These are phyloP conservation scores for Acanthamoeba healyi DNA, from an alignment of 208 protist species.

Conservation along the genomic window DNA sequence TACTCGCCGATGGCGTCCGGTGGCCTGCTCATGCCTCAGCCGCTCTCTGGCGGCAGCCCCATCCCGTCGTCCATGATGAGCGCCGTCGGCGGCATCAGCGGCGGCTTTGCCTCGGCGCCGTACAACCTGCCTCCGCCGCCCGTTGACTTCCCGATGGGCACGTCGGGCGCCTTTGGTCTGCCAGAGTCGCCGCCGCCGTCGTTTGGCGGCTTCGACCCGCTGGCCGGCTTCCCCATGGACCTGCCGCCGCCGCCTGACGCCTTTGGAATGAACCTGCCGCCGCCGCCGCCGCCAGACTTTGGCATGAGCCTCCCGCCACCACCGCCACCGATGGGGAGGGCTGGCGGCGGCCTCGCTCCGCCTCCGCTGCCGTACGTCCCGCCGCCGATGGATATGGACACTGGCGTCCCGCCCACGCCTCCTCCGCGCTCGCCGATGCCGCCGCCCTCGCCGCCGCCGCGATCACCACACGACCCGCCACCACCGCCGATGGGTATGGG, in stretches of 20 bases:
- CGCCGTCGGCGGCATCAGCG: background rate
- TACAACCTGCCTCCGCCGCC: constrained; percentile 4
- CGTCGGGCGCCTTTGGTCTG: background rate
- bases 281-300: no score
- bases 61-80: background rate
- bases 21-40: background rate
- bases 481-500: background rate
- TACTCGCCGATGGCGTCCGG: background rate
- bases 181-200: background rate
- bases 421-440: background rate
- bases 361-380: no score
- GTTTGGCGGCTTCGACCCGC: background rate
- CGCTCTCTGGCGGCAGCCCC: background rate
- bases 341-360: no score
- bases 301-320: no score
- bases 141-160: background rate
- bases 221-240: background rate
- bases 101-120: background rate
- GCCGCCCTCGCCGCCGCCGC: no score
- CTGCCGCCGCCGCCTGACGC: no score
- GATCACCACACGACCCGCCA: background rate
- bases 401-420: background rate
- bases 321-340: background rate
- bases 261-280: background rate
- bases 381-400: background rate